Evolutionary conservation across 495 filamentous ascomycete genomes (phyloP).

Genomic region (Penicillium malachiteum): DNA sequence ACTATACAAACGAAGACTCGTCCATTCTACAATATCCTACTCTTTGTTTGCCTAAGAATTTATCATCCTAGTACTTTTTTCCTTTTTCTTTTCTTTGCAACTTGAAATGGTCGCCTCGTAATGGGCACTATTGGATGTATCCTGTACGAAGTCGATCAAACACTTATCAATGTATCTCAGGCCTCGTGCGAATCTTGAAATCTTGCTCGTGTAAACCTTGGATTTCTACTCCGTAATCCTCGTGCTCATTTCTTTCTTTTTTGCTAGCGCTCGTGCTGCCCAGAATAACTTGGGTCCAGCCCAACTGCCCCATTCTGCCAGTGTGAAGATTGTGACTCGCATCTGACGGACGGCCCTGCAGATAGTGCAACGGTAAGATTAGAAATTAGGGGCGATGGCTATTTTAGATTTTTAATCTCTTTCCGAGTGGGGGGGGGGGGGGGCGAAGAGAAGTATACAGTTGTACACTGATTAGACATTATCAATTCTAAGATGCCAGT

Average conservation of each 20-base stretch:
- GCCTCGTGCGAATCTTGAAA: background rate
- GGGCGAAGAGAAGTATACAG: background rate
- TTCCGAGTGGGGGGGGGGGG: background rate
- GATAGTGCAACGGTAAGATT: constrained; percentile 18
- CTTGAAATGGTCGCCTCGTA: too few species aligned
- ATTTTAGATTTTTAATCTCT: background rate
- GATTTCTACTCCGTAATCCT: background rate
- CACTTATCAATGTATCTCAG: too few species aligned
- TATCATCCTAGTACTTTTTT: too few species aligned
- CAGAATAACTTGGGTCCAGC: background rate
- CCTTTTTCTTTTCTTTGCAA: background rate
- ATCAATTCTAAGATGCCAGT: too few species aligned
- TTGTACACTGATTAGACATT: too few species aligned
- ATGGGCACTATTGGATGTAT: too few species aligned
- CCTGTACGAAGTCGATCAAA: too few species aligned
- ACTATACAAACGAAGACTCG: background rate
- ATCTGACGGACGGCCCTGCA: constrained; percentile 14
- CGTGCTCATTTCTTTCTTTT: constrained; percentile 14
- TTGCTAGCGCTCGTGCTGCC: background rate
- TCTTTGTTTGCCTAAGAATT: background rate
- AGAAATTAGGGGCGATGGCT: background rate
- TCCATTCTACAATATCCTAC: background rate
- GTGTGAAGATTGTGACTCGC: constrained; percentile 6
- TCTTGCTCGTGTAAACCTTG: background rate
- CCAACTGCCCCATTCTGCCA: background rate